Evolutionary conservation across 192 early-diverging fungal genomes (phyloP).

Genomic region (Backusella macrospora): DNA sequence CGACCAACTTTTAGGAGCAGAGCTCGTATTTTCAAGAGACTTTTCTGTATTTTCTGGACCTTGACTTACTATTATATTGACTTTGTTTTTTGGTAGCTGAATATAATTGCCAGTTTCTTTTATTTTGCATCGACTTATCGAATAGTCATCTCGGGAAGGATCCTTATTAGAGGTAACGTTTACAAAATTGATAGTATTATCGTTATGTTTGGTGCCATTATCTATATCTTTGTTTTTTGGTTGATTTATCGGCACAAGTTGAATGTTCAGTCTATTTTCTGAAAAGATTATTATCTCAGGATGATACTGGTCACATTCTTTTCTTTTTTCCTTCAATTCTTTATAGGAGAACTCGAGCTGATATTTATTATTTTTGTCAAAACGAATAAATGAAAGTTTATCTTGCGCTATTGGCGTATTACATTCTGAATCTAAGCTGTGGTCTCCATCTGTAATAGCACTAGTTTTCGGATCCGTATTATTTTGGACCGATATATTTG

Average conservation of each 20-base stretch:
- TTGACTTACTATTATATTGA: not conserved
- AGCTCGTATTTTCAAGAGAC: not conserved
- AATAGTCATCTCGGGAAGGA: not conserved
- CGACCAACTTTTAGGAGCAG: not conserved
- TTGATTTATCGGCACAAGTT: not conserved
- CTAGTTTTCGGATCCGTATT: not conserved
- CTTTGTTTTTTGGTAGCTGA: not conserved
- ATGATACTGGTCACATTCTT: not conserved
- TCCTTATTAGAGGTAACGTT: not conserved
- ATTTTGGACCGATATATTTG: not conserved
- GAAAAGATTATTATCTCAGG: not conserved
- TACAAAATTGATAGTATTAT: not conserved
- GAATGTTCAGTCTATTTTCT: not conserved
- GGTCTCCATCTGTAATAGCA: not conserved
- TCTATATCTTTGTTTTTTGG: not conserved
- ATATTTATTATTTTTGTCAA: not conserved
- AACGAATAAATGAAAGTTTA: not conserved
- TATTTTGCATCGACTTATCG: not conserved
- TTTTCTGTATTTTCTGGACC: not conserved
- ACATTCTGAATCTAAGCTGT: not conserved
- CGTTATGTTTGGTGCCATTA: not conserved
- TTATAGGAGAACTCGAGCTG: not conserved
- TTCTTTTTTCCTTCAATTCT: not conserved
- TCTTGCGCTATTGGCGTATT: not conserved
- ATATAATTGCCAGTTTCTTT: not conserved